Percentiles rank a stretch among this genome's conserved stretches.
Evolutionary conservation across 1,284 basidiomycete genomes (phyloP).

Genomic region (Ganoderma resinaceum): DNA sequence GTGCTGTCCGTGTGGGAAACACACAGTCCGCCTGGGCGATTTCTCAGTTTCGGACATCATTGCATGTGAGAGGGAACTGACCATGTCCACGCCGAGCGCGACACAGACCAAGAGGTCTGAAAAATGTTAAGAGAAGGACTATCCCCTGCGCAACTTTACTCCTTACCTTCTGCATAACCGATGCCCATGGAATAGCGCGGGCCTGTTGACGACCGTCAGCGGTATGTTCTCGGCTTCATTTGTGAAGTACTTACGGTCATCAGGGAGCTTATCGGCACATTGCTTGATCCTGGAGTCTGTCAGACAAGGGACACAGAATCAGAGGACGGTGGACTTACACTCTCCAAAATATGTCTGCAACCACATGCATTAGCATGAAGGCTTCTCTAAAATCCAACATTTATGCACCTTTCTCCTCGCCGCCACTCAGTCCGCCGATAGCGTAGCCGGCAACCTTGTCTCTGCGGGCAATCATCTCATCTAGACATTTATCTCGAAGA

Average conservation of each 20-base stretch:
- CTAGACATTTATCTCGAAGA: constrained; percentile 76
- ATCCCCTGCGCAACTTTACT: background rate
- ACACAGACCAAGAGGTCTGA: constrained; percentile 86
- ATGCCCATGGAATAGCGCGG: constrained; percentile 90
- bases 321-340: constrained; percentile 57
- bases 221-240: constrained; percentile 9
- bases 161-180: constrained; percentile 86
- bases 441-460: constrained; percentile 81
- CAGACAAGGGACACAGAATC: constrained; percentile 28
- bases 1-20: constrained; percentile 86
- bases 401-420: constrained; percentile 79
- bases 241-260: constrained; percentile 62
- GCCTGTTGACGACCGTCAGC: constrained; percentile 48
- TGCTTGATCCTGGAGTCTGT: constrained; percentile 68
- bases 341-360: constrained; percentile 80
- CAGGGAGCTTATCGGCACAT: constrained; percentile 76
- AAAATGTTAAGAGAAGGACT: background rate
- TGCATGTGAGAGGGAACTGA: constrained; percentile 39
- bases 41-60: background rate
- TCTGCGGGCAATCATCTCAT: constrained; percentile 80
- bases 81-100: constrained; percentile 90
- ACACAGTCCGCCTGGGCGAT: constrained; percentile 80
- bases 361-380: background rate
- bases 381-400: background rate
- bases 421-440: constrained; percentile 84